phyloP scores from a whole-genome alignment of 2,329 filamentous ascomycete genomes.

The Colletotrichum salicis region DNA sequence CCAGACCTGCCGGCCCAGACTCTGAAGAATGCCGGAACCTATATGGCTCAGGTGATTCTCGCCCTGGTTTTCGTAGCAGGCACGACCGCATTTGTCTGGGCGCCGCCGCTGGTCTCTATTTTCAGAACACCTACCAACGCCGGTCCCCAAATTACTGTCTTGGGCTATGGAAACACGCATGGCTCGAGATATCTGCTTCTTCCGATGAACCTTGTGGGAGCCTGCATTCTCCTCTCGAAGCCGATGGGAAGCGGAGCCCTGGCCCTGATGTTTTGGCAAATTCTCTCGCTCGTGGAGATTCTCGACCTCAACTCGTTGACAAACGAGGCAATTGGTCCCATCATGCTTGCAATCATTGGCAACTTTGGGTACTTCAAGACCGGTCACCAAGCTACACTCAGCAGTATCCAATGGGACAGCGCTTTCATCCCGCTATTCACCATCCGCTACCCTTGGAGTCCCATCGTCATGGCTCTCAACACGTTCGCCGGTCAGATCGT shows the following conservation, averaged over 20 bases:
- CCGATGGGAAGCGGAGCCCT: constrained; percentile 93
- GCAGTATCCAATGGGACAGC: constrained; percentile 93
- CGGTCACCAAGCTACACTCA: constrained; percentile 89
- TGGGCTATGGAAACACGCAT: constrained; percentile 93
- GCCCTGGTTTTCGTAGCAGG: constrained; percentile 85
- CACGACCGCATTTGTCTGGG: constrained; percentile 85
- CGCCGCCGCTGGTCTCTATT: constrained; percentile 85
- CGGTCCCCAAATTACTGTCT: constrained; percentile 74
- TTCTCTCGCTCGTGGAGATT: constrained; percentile 79
- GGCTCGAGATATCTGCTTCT: constrained; percentile 90
- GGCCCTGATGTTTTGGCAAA: constrained; percentile 85
- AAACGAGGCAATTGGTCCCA: constrained; percentile 80
- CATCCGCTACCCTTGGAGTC: constrained; percentile 90
- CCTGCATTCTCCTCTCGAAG: constrained; percentile 85
- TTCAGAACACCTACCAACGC: constrained; percentile 58
- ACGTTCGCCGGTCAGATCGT: constrained; percentile 91
- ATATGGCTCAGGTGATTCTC: constrained; percentile 82
- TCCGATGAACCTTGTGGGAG: constrained; percentile 80
- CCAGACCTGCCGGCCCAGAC: constrained; percentile 65
- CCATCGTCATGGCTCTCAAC: constrained; percentile 83
- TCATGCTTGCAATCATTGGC: constrained; percentile 87
- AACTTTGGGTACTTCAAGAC: constrained; percentile 98
- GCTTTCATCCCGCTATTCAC: constrained; percentile 89
- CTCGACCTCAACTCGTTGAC: constrained; percentile 70
- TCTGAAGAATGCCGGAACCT: constrained; percentile 79